phyloP scores from a whole-genome alignment of 495 filamentous ascomycete genomes.

The Immersiella caudata region DNA sequence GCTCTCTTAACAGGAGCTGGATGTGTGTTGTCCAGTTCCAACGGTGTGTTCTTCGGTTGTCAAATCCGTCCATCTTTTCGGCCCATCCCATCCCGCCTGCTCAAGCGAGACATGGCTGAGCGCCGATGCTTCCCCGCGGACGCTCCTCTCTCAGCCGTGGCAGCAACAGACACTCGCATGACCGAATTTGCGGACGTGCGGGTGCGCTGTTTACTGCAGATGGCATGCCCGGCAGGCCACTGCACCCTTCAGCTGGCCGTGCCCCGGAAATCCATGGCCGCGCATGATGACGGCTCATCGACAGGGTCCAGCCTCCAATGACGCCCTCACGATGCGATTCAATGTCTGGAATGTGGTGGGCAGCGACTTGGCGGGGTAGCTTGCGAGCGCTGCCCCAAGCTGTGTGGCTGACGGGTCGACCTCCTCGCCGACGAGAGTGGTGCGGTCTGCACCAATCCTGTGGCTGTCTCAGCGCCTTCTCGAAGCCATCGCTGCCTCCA shows the following conservation, averaged over 20 bases:
- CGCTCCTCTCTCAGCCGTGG: not conserved
- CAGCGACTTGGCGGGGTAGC: constrained; percentile 8
- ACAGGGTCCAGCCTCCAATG: constrained; percentile 2
- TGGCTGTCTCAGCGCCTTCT: constrained; percentile 12
- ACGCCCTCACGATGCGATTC: not conserved
- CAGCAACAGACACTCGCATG: constrained; percentile 7
- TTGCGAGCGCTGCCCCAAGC: not conserved
- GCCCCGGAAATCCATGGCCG: constrained; percentile 2
- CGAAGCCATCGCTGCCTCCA: not conserved
- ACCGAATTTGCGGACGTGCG: not conserved
- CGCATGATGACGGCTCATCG: not conserved
- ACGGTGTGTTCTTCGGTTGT: not conserved
- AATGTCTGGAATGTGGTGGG: not conserved
- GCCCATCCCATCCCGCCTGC: not conserved
- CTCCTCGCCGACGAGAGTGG: not conserved
- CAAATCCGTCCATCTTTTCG: not conserved
- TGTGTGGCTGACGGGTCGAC: constrained; percentile 1
- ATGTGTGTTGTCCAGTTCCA: not conserved
- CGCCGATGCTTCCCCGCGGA: not conserved
- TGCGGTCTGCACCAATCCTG: constrained; percentile 2
- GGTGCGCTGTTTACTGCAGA: constrained; percentile 13
- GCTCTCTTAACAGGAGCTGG: not conserved
- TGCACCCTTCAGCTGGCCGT: constrained; percentile 13
- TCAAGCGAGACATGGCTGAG: constrained; percentile 15
- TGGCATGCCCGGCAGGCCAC: not conserved